A percentile compares a stretch with the other conserved stretches of the same genome.
Evolutionary conservation across 75 land plant species (phyloP).

Genomic region (Gnetum montanum): DNA sequence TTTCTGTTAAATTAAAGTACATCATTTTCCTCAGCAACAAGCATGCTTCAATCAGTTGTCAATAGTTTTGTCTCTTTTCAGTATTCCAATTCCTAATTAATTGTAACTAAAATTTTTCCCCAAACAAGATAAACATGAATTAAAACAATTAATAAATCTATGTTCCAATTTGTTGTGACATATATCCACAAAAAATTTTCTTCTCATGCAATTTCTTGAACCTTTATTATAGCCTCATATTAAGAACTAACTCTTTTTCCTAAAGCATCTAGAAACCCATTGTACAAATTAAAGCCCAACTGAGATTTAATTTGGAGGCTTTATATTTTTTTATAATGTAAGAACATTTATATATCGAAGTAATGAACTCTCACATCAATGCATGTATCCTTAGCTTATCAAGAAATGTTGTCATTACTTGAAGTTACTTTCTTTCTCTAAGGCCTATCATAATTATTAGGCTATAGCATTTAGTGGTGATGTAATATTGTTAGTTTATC

Average conservation of each 20-base stretch:
- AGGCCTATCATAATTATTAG: slow-evolving; percentile 66
- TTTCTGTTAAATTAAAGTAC: too few species aligned
- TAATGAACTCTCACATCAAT: slow-evolving; percentile 54
- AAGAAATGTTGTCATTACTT: slow-evolving; percentile 60
- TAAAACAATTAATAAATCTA: too few species aligned
- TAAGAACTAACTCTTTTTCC: slow-evolving; percentile 66
- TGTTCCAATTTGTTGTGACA: slow-evolving; percentile 75
- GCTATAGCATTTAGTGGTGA: slow-evolving; percentile 45
- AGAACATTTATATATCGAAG: slow-evolving; percentile 16
- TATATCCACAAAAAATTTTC: slow-evolving; percentile 60
- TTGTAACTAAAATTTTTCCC: too few species aligned
- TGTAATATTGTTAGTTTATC: slow-evolving; percentile 34
- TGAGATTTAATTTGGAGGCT: slow-evolving; percentile 15
- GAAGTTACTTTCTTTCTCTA: slow-evolving; percentile 49
- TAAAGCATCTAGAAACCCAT: slow-evolving; percentile 52
- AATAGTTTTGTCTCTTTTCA: too few species aligned
- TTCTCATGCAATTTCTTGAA: slow-evolving; percentile 45
- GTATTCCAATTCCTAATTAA: too few species aligned
- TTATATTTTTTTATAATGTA: slow-evolving; percentile 16
- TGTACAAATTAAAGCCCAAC: slow-evolving; percentile 38
- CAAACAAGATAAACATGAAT: too few species aligned
- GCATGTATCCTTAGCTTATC: slow-evolving; percentile 49
- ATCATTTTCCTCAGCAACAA: too few species aligned
- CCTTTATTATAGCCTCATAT: slow-evolving; percentile 72
- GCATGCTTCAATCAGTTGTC: too few species aligned